Evolutionary conservation across 2,329 filamentous ascomycete genomes (phyloP).

Genomic region (Fusarium luffae): DNA sequence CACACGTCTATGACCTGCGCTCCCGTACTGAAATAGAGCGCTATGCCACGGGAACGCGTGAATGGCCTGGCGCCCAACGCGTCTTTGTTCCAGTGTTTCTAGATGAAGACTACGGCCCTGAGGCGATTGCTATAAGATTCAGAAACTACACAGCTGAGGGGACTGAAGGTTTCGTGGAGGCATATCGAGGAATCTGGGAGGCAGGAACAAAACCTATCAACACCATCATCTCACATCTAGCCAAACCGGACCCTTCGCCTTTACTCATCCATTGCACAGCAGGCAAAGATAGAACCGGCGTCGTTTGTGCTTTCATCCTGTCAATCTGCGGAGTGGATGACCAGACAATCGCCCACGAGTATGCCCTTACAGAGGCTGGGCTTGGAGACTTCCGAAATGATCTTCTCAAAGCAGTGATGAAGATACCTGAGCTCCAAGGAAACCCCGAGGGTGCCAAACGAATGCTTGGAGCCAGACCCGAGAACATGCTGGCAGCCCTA

Average conservation of each 20-base stretch:
- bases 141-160: conserved; percentile 68
- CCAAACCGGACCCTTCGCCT: conserved; percentile 56
- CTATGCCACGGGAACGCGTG: conserved; percentile 48
- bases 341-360: conserved; percentile 72
- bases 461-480: conserved; percentile 59
- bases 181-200: conserved; percentile 71
- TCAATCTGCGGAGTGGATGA: conserved; percentile 70
- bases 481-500: conserved; percentile 61
- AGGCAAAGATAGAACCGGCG: conserved; percentile 81
- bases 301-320: conserved; percentile 74
- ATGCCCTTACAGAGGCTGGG: conserved; percentile 73
- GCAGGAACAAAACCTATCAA: conserved; percentile 64
- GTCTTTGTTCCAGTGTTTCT: conserved; percentile 74
- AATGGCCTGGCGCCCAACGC: conserved; percentile 56
- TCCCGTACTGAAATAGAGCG: conserved; percentile 68
- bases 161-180: conserved; percentile 68
- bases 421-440: conserved; percentile 61
- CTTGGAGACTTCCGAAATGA: conserved; percentile 63
- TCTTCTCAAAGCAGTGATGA: conserved; percentile 62
- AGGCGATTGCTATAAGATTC: conserved; percentile 70
- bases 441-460: conserved; percentile 57
- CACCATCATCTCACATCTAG: conserved; percentile 66
- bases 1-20: conserved; percentile 75
- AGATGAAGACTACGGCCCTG: conserved; percentile 70
- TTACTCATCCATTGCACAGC: conserved; percentile 79